Evolutionary conservation across 371 early-diverging fungal species (phyloP).

Genomic region (Conidiobolus incongruus): DNA sequence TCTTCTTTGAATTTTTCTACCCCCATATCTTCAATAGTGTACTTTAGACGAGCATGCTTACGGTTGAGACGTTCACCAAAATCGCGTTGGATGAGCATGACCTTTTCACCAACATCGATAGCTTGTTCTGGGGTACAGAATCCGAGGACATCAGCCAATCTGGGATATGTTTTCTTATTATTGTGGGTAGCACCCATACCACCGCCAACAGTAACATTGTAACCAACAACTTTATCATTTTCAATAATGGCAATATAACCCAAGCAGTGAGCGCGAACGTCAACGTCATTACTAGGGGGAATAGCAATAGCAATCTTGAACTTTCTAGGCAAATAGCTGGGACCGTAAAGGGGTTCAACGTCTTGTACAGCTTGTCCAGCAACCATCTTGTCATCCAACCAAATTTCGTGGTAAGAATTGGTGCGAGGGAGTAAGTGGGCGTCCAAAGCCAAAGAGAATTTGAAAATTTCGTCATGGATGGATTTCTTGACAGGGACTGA

Average conservation of each 20-base stretch:
- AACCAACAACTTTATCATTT: constrained; percentile 51
- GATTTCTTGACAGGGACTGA: constrained; percentile 54
- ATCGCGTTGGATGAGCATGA: constrained; percentile 79
- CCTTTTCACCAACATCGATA: constrained; percentile 56
- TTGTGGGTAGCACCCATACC: constrained; percentile 95
- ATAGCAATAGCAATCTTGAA: constrained; percentile 84
- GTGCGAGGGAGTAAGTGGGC: constrained; percentile 62
- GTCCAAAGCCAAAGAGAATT: constrained; percentile 41
- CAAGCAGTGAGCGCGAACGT: constrained; percentile 82
- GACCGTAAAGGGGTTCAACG: constrained; percentile 76
- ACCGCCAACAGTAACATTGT: constrained; percentile 84
- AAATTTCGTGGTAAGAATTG: constrained; percentile 85
- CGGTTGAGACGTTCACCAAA: constrained; percentile 87
- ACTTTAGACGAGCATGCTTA: constrained; percentile 91
- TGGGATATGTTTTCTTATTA: constrained; percentile 87
- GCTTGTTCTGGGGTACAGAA: constrained; percentile 57
- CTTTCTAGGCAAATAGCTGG: constrained; percentile 81
- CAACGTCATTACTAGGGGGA: constrained; percentile 89
- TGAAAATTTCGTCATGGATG: constrained; percentile 51
- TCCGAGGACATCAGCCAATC: constrained; percentile 52
- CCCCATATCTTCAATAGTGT: constrained; percentile 85
- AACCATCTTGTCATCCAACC: constrained; percentile 74
- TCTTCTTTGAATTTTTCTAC: constrained; percentile 70
- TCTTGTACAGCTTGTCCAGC: constrained; percentile 48
- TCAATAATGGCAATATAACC: constrained; percentile 76